Evolutionary conservation across 2,329 filamentous ascomycete species (phyloP).

Genomic region (Coniochaeta sp.): DNA sequence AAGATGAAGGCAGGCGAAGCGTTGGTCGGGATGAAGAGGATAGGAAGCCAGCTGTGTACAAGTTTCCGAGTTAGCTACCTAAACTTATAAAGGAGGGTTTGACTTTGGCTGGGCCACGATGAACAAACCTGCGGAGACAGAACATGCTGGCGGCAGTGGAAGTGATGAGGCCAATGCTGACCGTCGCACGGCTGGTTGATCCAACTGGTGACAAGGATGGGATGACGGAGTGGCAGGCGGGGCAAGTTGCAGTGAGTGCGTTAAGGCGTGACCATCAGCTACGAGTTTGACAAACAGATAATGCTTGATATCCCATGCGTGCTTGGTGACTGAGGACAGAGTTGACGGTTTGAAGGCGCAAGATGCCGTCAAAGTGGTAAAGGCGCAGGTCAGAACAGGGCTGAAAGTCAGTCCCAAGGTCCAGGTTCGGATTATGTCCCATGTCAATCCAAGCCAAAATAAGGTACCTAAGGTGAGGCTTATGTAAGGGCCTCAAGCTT

Average conservation of each 20-base stretch:
- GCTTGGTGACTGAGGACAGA: neutral
- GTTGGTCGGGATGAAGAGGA: slow-evolving; percentile 83
- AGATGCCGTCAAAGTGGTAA: neutral
- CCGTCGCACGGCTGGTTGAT: neutral
- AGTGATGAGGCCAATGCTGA: neutral
- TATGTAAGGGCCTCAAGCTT: neutral
- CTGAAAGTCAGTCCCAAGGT: neutral
- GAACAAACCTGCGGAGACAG: slow-evolving; percentile 49
- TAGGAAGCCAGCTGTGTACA: slow-evolving; percentile 64
- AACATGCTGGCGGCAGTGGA: slow-evolving; percentile 40
- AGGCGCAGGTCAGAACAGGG: neutral
- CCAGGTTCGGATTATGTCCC: no score
- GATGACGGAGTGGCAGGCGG: neutral
- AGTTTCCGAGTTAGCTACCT: slow-evolving; percentile 7
- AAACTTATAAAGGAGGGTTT: no score
- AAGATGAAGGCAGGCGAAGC: slow-evolving; percentile 80
- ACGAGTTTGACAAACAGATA: neutral
- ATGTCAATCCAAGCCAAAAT: neutral
- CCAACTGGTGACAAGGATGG: neutral
- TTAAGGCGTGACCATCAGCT: neutral
- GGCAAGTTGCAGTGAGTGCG: neutral
- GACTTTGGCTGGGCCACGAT: neutral
- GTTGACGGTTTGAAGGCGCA: neutral
- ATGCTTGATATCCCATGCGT: neutral
- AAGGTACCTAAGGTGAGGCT: neutral